Evolutionary conservation across 2,329 filamentous ascomycete species (phyloP).

Genomic region (Diaporthe aspalathi): DNA sequence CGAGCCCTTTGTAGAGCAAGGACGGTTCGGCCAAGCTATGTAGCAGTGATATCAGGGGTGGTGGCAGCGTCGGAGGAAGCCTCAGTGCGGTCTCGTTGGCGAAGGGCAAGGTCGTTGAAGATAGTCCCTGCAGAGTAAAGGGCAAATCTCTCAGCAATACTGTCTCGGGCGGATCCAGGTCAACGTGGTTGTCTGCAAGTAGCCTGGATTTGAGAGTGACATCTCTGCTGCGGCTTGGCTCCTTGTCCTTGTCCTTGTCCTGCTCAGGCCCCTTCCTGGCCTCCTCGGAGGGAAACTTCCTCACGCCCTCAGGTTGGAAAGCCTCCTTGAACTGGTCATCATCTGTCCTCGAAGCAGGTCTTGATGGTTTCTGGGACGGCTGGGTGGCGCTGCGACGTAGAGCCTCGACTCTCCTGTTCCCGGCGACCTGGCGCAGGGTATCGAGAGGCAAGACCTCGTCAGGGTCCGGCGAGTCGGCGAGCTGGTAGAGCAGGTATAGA

Average conservation of each 20-base stretch:
- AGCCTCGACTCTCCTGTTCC: conserved; percentile 40
- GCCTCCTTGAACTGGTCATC: conserved; percentile 64
- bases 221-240: conserved; percentile 55
- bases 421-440: conserved; percentile 53
- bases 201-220: conserved; percentile 68
- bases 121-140: conserved; percentile 92
- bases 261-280: conserved; percentile 48
- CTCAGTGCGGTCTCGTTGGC: conserved; percentile 75
- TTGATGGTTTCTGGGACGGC: conserved; percentile 50
- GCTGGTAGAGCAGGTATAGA: conserved; percentile 86
- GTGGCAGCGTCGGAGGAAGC: conserved; percentile 81
- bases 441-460: conserved; percentile 62
- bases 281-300: conserved; percentile 56
- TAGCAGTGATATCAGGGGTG: conserved; percentile 86
- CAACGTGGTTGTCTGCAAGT: conserved; percentile 66
- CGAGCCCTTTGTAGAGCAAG: conserved; percentile 85
- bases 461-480: conserved; percentile 76
- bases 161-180: conserved; percentile 72
- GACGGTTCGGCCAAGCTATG: conserved; percentile 94
- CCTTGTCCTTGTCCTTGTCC: conserved; percentile 44
- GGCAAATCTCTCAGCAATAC: conserved; percentile 83
- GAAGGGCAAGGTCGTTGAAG: conserved; percentile 86
- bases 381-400: conserved; percentile 32
- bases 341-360: conserved; percentile 54
- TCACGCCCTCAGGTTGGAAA: conserved; percentile 65